These are phyloP conservation scores for Kluyveromyces dobzhanskii DNA, from an alignment of 805 yeast species.

Conservation along the genomic window DNA sequence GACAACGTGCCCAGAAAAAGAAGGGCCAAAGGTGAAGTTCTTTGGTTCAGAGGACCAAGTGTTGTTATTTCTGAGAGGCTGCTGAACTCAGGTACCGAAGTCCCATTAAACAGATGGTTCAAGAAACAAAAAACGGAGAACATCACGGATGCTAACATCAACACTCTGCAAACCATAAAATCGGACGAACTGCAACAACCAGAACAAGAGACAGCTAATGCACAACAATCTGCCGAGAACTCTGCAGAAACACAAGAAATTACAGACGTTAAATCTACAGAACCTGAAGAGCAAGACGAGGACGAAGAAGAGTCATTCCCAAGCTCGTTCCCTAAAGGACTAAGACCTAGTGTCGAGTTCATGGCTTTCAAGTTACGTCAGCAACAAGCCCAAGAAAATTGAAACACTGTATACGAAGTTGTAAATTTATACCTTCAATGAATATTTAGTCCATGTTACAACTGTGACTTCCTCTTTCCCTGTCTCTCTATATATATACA, in stretches of 20 bases:
- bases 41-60: slow-evolving; percentile 70
- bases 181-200: slow-evolving; percentile 3
- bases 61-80: slow-evolving; percentile 36
- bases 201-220: slow-evolving; percentile 2
- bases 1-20: slow-evolving; percentile 17
- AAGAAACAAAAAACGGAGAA: slow-evolving; percentile 22
- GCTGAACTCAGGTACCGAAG: slow-evolving; percentile 18
- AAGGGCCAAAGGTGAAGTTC: slow-evolving; percentile 32
- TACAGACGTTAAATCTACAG: slow-evolving; percentile 16
- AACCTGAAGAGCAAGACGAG: too few species aligned
- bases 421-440: neutral
- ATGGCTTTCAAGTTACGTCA: slow-evolving; percentile 45
- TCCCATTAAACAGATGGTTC: slow-evolving; percentile 22
- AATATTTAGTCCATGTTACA: too few species aligned
- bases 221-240: slow-evolving; percentile 14
- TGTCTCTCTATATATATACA: too few species aligned
- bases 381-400: slow-evolving; percentile 1
- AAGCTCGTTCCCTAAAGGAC: slow-evolving; percentile 19
- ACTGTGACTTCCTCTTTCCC: too few species aligned
- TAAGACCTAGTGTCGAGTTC: slow-evolving; percentile 65
- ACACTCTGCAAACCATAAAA: slow-evolving; percentile 1
- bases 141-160: slow-evolving; percentile 15
- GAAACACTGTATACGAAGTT: neutral
- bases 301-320: slow-evolving; percentile 15
- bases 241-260: too few species aligned